phyloP scores from a whole-genome alignment of 768 basidiomycete genomes.

The Podaxis carcinomalis region DNA sequence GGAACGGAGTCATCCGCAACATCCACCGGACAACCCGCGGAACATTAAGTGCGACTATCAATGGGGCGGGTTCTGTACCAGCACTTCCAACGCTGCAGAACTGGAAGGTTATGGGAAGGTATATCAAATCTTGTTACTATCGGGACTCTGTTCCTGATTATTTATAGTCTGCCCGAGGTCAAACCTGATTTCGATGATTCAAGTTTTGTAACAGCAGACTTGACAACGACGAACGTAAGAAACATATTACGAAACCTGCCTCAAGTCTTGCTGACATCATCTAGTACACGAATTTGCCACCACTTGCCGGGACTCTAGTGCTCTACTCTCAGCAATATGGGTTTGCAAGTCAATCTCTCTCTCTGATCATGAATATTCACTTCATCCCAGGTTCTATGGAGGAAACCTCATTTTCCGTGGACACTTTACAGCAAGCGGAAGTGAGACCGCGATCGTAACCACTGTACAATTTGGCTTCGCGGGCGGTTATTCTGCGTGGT shows the following conservation, averaged over 20 bases:
- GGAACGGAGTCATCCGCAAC: slow-evolving; percentile 32
- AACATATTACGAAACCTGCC: background rate
- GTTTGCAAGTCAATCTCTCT: slow-evolving; percentile 19
- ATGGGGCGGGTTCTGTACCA: slow-evolving; percentile 13
- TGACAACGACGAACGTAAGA: slow-evolving; percentile 66
- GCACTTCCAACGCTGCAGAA: slow-evolving; percentile 29
- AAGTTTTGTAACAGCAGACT: slow-evolving; percentile 61
- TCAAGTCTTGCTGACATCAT: background rate
- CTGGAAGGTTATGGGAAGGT: slow-evolving; percentile 50
- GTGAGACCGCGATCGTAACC: slow-evolving; percentile 40
- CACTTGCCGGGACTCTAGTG: slow-evolving; percentile 36
- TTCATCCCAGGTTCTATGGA: slow-evolving; percentile 39
- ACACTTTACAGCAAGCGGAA: slow-evolving; percentile 46
- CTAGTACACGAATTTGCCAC: slow-evolving; percentile 48
- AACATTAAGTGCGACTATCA: slow-evolving; percentile 24
- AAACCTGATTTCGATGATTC: slow-evolving; percentile 53
- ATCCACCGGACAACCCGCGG: slow-evolving; percentile 24
- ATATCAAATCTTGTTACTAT: background rate
- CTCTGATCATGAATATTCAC: background rate
- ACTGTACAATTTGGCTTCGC: slow-evolving; percentile 47
- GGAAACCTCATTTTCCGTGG: slow-evolving; percentile 50
- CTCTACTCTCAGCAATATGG: slow-evolving; percentile 52
- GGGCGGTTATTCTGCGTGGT: slow-evolving; percentile 49
- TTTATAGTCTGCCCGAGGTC: slow-evolving; percentile 73
- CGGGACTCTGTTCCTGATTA: slow-evolving; percentile 11